phyloP scores from a whole-genome alignment of 1,284 basidiomycete genomes.

The Ceratobasidium sp. region DNA sequence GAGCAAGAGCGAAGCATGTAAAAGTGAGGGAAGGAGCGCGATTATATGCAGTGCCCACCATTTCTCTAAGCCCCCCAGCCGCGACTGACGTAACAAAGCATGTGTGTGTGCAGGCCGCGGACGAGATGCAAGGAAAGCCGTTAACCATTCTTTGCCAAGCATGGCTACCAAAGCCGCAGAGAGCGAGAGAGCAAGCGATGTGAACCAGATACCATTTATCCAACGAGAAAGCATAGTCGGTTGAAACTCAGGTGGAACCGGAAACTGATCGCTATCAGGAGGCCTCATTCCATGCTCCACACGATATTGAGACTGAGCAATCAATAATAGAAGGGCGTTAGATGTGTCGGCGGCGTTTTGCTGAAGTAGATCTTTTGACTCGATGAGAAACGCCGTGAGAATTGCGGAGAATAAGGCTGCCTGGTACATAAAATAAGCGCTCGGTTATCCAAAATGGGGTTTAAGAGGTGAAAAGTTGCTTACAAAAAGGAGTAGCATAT shows the following conservation, averaged over 20 bases:
- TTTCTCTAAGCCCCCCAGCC: slow-evolving; percentile 14
- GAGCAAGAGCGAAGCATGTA: slow-evolving; percentile 22
- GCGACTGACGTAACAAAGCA: slow-evolving; percentile 19
- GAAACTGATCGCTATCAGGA: background rate
- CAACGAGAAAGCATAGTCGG: slow-evolving; percentile 2
- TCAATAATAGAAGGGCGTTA: background rate
- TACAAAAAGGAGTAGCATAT: slow-evolving; percentile 31
- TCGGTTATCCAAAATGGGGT: background rate
- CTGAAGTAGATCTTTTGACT: slow-evolving; percentile 17
- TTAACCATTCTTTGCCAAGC: slow-evolving; percentile 44
- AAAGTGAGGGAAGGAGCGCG: slow-evolving; percentile 19
- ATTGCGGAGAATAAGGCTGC: slow-evolving; percentile 41
- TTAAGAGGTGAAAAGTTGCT: background rate
- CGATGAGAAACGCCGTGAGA: slow-evolving; percentile 39
- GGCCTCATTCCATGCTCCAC: slow-evolving; percentile 1
- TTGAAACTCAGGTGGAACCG: background rate
- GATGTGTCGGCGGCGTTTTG: slow-evolving; percentile 15
- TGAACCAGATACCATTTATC: slow-evolving; percentile 40
- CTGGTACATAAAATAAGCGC: background rate
- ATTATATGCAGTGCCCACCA: slow-evolving; percentile 38
- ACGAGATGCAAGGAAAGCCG: slow-evolving; percentile 10
- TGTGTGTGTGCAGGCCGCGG: slow-evolving; percentile 18
- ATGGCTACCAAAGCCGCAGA: slow-evolving; percentile 23
- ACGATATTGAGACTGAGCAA: slow-evolving; percentile 12
- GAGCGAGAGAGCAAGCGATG: slow-evolving; percentile 27